Base-by-base conservation (phyloP, 345 rosid genomes). In the Melaleuca alternifolia region DNA sequence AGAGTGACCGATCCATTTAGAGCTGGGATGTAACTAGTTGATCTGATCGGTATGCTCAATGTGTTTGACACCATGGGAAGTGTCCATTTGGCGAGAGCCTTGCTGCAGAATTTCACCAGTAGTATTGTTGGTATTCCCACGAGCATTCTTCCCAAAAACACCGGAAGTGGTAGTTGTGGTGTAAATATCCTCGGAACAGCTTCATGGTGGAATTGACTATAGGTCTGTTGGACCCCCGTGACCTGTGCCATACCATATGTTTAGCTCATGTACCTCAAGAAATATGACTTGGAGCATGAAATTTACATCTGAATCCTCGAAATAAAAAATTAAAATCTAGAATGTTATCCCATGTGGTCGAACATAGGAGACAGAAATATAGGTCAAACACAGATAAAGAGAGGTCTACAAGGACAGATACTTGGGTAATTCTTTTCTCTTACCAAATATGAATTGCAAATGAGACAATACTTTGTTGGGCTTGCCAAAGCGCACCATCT, bases 61-160 rank as follows among this genome's bases (percentile, higher is more conserved):
- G 95, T 92, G 88, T 93, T 93, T 8, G 98, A 93, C 87, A 95
- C 92, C 10, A 93, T 87, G 6, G 99, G 99, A 87, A 97, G 93
- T 11, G 89, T 91, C 97, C 98, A 92, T 87, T 97, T 97, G 10
- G 98, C 98, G 20, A 97, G 92, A 21, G 98, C 92, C 88, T 96
- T 97, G 92, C 99, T 95, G 87, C 99, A 97, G 92, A 94, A 92
- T 89, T 97, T 97, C 62, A 94, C 97, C 0, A 95, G 24, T 16
- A 97, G 97, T 83, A 97, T 97, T 6, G 98, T 96, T 1, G 99
- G 98, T 56, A 97, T 93, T 18, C 99, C 99, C 46, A 97, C 93
- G 16, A 93, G 89, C 85, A 93, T 88, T 92, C 99, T 94, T 81
- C 98, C 98, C 2, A 92, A 10, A 89, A 95, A 93, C 7, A 91